Evolutionary conservation across 202 grass and related monocot genomes (phyloP).

Genomic region (Carex sylvatica): DNA sequence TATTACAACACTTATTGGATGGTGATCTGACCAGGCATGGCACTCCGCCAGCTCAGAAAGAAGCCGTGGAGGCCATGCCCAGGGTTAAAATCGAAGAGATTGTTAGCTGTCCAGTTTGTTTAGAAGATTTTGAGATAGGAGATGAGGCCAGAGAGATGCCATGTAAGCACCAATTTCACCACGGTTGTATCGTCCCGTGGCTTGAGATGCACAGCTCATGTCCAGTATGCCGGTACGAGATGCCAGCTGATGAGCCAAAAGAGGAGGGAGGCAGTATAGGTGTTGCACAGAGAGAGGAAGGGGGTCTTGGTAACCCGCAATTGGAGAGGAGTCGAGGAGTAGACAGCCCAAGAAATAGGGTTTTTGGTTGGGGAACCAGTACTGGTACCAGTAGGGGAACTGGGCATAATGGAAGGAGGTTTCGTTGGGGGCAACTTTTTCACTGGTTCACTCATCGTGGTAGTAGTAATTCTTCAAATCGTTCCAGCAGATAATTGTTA

Average conservation of each 20-base stretch:
- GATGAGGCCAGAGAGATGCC: slow-evolving; percentile 73
- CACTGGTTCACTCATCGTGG: neutral
- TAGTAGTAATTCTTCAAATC: slow-evolving; percentile 12
- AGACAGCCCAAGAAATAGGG: slow-evolving; percentile 38
- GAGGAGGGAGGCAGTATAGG: slow-evolving; percentile 18
- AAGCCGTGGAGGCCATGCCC: slow-evolving; percentile 60
- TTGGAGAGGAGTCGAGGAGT: slow-evolving; percentile 24
- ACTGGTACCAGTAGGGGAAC: neutral
- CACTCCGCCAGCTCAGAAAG: slow-evolving; percentile 59
- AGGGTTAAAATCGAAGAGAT: slow-evolving; percentile 41
- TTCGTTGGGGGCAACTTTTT: neutral
- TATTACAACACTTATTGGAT: slow-evolving; percentile 68
- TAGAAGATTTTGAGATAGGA: slow-evolving; percentile 63
- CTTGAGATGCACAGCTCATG: slow-evolving; percentile 82
- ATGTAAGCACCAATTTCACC: slow-evolving; percentile 75
- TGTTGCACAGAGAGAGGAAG: neutral
- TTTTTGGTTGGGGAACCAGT: slow-evolving; percentile 26
- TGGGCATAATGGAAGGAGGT: slow-evolving; percentile 1
- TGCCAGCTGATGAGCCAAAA: slow-evolving; percentile 52
- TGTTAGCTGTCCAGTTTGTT: slow-evolving; percentile 61
- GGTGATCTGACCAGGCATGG: slow-evolving; percentile 45
- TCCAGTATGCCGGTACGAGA: slow-evolving; percentile 73
- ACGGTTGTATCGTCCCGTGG: slow-evolving; percentile 66
- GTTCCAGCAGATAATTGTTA: neutral
- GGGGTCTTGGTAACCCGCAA: neutral